Evolutionary conservation across 208 protist species (phyloP), one percentile per base, ranked within the genome.

Genomic region (Histomonas meleagridis): DNA sequence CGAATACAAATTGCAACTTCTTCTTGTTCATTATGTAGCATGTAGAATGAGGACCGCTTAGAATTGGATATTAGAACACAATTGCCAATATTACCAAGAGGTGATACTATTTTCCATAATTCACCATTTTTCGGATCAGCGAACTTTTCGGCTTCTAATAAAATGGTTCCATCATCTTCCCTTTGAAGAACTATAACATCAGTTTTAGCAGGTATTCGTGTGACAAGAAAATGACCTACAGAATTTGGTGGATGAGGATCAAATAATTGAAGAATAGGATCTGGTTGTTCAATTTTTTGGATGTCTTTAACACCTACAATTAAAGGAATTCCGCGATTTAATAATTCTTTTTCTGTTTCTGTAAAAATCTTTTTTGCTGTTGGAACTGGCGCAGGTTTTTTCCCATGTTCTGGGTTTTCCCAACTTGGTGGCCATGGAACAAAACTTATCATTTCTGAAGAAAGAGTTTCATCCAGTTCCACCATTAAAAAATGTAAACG

Each of bases 371-470:
- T 51, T 55, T 86, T 51, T 0, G 76, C 76, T 14, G 55, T 18
- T 4, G 76, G 38, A 26, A 46, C 40, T 32, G 40, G n/a, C 1
- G 76, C 23, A 38, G n/a, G 40, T 26, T 18, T 14, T 7, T 55
- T 55, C 5, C 46, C 38, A 49, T 86, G 43, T 46, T n/a, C 32
- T n/a, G 51, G 46, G 5, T 86, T 46, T 49, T 86, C 76, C 76
- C 76, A 86, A 21, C 46, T 48, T 86, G 76, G 76, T 38, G 76
- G 46, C 76, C 76, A 86, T 51, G 46, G 76, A 38, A 86, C 76
- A 86, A 26, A 51, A 18, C 55, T 86, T 0, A 86, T 46, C 7
- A 40, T 18, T 35, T 51, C 3, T 5, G 40, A 51, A 5, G 76
- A 32, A 51, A 86, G 38, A 16, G 14, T 32, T n/a, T 86, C 76